Evolutionary conservation across 208 protist species (phyloP), one percentile per base, ranked within the genome.

Genomic region (Trypanosoma caninum): DNA sequence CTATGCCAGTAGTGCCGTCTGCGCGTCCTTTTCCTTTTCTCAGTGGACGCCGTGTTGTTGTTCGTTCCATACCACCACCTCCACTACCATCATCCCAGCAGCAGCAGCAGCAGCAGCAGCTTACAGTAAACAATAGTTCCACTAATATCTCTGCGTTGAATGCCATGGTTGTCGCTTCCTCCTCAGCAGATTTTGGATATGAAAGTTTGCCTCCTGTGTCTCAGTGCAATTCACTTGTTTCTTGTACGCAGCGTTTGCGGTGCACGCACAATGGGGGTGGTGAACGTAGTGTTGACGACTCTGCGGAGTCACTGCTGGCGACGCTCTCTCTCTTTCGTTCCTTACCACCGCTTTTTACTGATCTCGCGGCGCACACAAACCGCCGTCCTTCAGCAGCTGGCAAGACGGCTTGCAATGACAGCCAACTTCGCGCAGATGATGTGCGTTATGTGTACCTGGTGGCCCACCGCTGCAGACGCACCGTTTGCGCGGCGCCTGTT

Each of bases 371-470:
- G 3, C 38, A 51, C 38, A 57, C 35, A 11, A 54, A 48, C 37
- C 54, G 55, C n/a, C 54, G 64, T 33, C 62, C 62, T 20, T 20
- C 52, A 22, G 22, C 8, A 20, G 27, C 54, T 1, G 23, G 51
- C 3, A 50, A 52, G 40, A 37, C 1, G 28, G 8, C 6, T 18
- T 31, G 42, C 11, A 28, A 27, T 31, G 25, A 47, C 35, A 47
- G 18, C 35, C 45, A 42, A 31, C 23, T 41, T 8, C 51, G 42
- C 34, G 6, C 9, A 3, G 56, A 56, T 9, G 65, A 51, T 0
- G 38, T 53, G n/a, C 46, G 18, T 2, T 86, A 76, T 50, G 67
- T 87, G 18, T 84, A 69, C 52, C 37, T 86, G 4, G 71, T 91
- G 34, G 62, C 56, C 14, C 84, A 91, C 51, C 73, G 74, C 33